A percentile compares a stretch with the other conserved stretches of the same genome.
These are phyloP conservation scores for Suhomyces choctaworum DNA, from an alignment of 1,139 yeast genomes.

Conservation along the genomic window DNA sequence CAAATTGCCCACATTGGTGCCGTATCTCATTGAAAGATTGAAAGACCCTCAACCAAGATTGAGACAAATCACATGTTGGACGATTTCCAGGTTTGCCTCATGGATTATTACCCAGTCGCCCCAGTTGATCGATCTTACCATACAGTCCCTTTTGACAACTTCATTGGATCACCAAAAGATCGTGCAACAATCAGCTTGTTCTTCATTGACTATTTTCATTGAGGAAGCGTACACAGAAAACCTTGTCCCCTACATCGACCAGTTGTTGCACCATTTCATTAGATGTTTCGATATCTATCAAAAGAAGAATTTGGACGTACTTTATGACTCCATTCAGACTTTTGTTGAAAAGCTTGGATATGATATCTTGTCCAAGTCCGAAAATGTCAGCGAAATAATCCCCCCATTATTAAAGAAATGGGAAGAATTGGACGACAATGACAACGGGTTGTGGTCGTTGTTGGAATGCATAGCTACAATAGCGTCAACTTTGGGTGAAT, in stretches of 20 bases:
- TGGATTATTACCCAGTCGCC: constrained; percentile 79
- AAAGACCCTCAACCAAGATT: constrained; percentile 80
- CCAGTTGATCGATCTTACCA: constrained; percentile 70
- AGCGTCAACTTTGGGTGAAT: constrained; percentile 81
- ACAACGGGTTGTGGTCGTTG: constrained; percentile 85
- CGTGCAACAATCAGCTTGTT: constrained; percentile 93
- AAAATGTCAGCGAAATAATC: constrained; percentile 60
- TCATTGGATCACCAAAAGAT: constrained; percentile 82
- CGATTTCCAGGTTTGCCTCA: constrained; percentile 76
- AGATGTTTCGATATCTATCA: constrained; percentile 77
- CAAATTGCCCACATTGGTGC: constrained; percentile 78
- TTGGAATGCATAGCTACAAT: constrained; percentile 90
- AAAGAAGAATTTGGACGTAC: constrained; percentile 72
- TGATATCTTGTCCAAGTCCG: constrained; percentile 53
- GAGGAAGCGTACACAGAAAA: constrained; percentile 73
- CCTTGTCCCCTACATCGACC: constrained; percentile 49
- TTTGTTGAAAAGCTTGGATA: constrained; percentile 75
- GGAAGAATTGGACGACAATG: constrained; percentile 72
- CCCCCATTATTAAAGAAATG: constrained; percentile 84
- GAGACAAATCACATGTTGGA: constrained; percentile 94
- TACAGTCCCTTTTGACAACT: constrained; percentile 72
- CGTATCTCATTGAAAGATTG: constrained; percentile 79
- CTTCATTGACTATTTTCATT: constrained; percentile 79
- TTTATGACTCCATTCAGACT: constrained; percentile 92
- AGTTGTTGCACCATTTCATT: constrained; percentile 67